Evolutionary conservation across 2,329 filamentous ascomycete genomes (phyloP).

Genomic region (Colletotrichum trifolii): DNA sequence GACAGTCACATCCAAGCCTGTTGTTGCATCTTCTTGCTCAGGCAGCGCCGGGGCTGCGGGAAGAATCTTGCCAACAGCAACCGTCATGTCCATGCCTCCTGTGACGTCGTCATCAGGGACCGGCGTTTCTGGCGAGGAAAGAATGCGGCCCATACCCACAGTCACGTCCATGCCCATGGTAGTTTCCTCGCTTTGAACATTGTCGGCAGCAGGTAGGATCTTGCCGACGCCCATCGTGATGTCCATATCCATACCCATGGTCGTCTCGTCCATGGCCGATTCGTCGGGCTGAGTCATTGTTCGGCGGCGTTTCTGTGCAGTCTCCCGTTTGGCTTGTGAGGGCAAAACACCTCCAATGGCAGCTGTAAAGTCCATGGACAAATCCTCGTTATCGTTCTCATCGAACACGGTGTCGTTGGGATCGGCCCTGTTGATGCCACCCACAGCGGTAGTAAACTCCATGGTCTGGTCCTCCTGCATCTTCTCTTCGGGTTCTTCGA

Average conservation of each 20-base stretch:
- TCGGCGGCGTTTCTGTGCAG: slow-evolving; percentile 42
- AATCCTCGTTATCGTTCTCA: slow-evolving; percentile 68
- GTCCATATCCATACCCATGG: slow-evolving; percentile 66
- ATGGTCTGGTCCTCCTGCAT: slow-evolving; percentile 75
- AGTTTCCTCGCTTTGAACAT: slow-evolving; percentile 44
- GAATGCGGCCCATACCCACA: slow-evolving; percentile 65
- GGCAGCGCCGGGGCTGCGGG: slow-evolving; percentile 34
- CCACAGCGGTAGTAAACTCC: slow-evolving; percentile 86
- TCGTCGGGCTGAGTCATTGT: slow-evolving; percentile 43
- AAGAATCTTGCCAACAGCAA: slow-evolving; percentile 57
- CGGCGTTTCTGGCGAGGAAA: slow-evolving; percentile 53
- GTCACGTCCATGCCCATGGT: slow-evolving; percentile 78
- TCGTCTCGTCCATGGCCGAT: slow-evolving; percentile 45
- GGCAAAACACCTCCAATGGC: slow-evolving; percentile 68
- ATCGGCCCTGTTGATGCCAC: slow-evolving; percentile 66
- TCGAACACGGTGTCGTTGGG: slow-evolving; percentile 44
- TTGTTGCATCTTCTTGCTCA: slow-evolving; percentile 42
- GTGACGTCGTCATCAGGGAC: slow-evolving; percentile 62
- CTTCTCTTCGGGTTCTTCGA: slow-evolving; percentile 2
- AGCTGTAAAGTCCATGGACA: slow-evolving; percentile 83
- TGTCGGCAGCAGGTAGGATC: slow-evolving; percentile 54
- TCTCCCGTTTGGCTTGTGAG: slow-evolving; percentile 38
- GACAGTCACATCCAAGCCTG: slow-evolving; percentile 72
- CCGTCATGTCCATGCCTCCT: slow-evolving; percentile 68
- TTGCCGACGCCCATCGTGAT: slow-evolving; percentile 70